Evolutionary conservation across 768 basidiomycete species (phyloP).

Genomic region (Leccinellum luteum): DNA sequence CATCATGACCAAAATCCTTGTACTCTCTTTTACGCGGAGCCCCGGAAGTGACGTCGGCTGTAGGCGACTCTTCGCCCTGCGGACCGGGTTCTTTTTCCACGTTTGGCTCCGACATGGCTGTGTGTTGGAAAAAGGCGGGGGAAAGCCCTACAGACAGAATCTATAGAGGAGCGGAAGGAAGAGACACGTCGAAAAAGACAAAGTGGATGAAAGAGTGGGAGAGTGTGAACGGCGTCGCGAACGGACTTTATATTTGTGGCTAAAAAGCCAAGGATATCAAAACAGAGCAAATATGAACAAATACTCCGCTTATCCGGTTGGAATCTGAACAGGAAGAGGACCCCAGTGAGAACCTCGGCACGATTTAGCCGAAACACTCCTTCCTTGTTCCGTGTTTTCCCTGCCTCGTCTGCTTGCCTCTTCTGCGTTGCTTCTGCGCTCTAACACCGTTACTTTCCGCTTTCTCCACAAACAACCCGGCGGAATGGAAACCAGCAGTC

Average conservation of each 20-base stretch:
- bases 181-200: constrained; percentile 8
- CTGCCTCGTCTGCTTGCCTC: constrained; percentile 3
- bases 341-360: constrained; percentile 26
- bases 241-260: constrained; percentile 35
- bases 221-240: constrained; percentile 24
- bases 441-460: constrained; percentile 10
- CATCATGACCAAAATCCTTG: constrained; percentile 80
- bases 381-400: constrained; percentile 20
- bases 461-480: not conserved
- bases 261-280: constrained; percentile 28
- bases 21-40: constrained; percentile 75
- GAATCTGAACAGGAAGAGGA: constrained; percentile 23
- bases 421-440: constrained; percentile 3
- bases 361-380: constrained; percentile 6
- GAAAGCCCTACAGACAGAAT: constrained; percentile 29
- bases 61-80: constrained; percentile 45
- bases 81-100: constrained; percentile 69
- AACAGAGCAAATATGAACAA: constrained; percentile 25
- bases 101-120: constrained; percentile 37
- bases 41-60: constrained; percentile 18
- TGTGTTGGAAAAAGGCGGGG: not conserved
- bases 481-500: not conserved
- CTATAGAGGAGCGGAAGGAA: constrained; percentile 19
- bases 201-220: constrained; percentile 32
- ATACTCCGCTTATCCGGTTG: constrained; percentile 23